Conservation (phyloP, 2,329 filamentous ascomycete species). For the Myriosclerotinia curreyana region DNA sequence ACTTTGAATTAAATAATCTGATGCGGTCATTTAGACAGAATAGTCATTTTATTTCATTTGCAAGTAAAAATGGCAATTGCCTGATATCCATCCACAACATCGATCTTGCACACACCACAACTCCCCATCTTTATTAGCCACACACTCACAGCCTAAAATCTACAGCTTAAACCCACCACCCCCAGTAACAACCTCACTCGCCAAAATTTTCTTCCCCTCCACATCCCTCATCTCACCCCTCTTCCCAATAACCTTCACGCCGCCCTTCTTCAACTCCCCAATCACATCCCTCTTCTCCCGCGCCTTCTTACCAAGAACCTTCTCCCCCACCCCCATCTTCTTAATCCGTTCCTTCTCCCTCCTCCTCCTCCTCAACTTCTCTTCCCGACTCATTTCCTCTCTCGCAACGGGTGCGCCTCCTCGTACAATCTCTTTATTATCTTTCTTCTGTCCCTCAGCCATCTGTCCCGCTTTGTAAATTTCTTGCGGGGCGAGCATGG, state of each 20-base stretch:
- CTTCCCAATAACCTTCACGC: conserved; percentile 87
- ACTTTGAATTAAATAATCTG: not conserved
- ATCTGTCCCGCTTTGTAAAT: conserved; percentile 79
- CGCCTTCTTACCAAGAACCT: conserved; percentile 56
- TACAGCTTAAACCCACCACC: conserved; percentile 60
- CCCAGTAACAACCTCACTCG: conserved; percentile 50
- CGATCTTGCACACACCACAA: no score
- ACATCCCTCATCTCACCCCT: conserved; percentile 83
- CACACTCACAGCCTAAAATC: not conserved
- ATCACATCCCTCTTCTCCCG: conserved; percentile 51
- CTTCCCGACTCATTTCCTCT: conserved; percentile 85
- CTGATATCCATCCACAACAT: conserved; percentile 7
- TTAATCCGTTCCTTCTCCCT: conserved; percentile 82
- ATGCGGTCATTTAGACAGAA: not conserved
- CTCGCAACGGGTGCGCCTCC: conserved; percentile 73
- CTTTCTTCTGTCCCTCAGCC: conserved; percentile 52
- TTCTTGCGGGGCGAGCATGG: conserved; percentile 88
- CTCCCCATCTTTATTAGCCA: no score
- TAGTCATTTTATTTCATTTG: not conserved
- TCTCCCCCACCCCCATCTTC: conserved; percentile 59
- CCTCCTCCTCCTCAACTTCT: conserved; percentile 72
- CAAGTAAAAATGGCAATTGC: not conserved
- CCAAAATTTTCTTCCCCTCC: conserved; percentile 71
- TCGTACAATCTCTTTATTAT: conserved; percentile 72
- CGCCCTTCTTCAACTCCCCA: conserved; percentile 69